Evolutionary conservation across 2,329 filamentous ascomycete species (phyloP).

Genomic region (Talaromyces verruculosus): DNA sequence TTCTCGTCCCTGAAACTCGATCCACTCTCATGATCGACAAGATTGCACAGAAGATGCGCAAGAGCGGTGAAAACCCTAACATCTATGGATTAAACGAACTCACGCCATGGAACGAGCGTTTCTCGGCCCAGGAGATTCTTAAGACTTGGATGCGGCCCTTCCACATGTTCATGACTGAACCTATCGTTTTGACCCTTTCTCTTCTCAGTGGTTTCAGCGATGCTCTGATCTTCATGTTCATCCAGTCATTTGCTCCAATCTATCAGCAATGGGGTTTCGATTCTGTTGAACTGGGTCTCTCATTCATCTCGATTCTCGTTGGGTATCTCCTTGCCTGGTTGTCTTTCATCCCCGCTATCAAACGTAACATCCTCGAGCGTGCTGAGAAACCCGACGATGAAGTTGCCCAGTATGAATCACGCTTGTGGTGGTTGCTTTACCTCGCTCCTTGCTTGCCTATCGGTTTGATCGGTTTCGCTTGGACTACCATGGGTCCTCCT

Average conservation of each 20-base stretch:
- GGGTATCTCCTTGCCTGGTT: slow-evolving; percentile 62
- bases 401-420: slow-evolving; percentile 64
- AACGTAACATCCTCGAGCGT: slow-evolving; percentile 49
- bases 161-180: slow-evolving; percentile 64
- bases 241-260: slow-evolving; percentile 62
- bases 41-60: slow-evolving; percentile 72
- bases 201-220: slow-evolving; percentile 64
- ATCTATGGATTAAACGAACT: slow-evolving; percentile 73
- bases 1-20: slow-evolving; percentile 75
- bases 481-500: slow-evolving; percentile 57
- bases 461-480: slow-evolving; percentile 63
- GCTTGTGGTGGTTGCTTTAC: slow-evolving; percentile 61
- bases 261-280: slow-evolving; percentile 61
- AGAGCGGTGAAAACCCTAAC: slow-evolving; percentile 58
- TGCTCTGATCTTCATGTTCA: slow-evolving; percentile 66
- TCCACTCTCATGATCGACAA: slow-evolving; percentile 74
- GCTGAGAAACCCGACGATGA: slow-evolving; percentile 50
- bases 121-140: slow-evolving; percentile 59
- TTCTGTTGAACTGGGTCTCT: slow-evolving; percentile 49
- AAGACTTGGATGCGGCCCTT: slow-evolving; percentile 62
- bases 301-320: slow-evolving; percentile 58
- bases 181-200: slow-evolving; percentile 62
- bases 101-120: slow-evolving; percentile 58
- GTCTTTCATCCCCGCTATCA: slow-evolving; percentile 58
- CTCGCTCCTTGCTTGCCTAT: slow-evolving; percentile 60